Base-by-base conservation (phyloP, 2,329 filamentous ascomycete species). In the Xylariaceae sp. region DNA sequence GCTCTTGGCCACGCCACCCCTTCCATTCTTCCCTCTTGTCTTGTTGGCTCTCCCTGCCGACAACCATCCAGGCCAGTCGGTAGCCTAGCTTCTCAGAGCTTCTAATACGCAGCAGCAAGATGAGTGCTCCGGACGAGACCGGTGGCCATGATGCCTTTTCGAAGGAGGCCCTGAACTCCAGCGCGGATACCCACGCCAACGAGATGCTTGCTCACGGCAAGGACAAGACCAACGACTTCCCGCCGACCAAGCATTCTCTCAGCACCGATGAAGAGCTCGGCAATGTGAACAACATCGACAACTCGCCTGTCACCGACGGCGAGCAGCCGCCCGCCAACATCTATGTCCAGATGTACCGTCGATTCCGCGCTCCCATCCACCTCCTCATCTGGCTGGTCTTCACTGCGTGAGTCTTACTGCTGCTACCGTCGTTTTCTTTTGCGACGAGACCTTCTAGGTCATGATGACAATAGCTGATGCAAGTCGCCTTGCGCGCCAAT, bases 161-260 rank as follows among this genome's bases (percentile, higher is more conserved):
- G 73, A 45, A 71, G 62, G 48, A 82, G 54, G 74, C 79, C 44
- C 72, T 78, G 49, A 83, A 83, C 67, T 74, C 79, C 42, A 74
- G 74, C 53, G 76, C 13, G 5, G 5, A 6, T 45, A n/a, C 51
- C 3, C 37, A 64, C 66, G 76, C 75, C 10, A 73, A 74, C 60
- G 68, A 75, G 52, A 71, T 69, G 65, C 65, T 42, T 49, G 62
- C 58, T 71, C 23, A 30, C 23, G 23, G 23, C 23, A 30, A 30
- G 23, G 23, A 30, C 23, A 30, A 30, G 23, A 30, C 5, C 23
- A 30, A 30, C 23, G 78, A 66, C 72, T 78, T 65, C 76, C 78
- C 68, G 18, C 56, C 67, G 6, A 63, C 72, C 60, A 71, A 71
- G 64, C 68, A 69, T 49, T 71, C 71, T 30, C 53, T 69, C 7